phyloP scores from a whole-genome alignment of 345 rosid genomes.

The Psidium guajava region DNA sequence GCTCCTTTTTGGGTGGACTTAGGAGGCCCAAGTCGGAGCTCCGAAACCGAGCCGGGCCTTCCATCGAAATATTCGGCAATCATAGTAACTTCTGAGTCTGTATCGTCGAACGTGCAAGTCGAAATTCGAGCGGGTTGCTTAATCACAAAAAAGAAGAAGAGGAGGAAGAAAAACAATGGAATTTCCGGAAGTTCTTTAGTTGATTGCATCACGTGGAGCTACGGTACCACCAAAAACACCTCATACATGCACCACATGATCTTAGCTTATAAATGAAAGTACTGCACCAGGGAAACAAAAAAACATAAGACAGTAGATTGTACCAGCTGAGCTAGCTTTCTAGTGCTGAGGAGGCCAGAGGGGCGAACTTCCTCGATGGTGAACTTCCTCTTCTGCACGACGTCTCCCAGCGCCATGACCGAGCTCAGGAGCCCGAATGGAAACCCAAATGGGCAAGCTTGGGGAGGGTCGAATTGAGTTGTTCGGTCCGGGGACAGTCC shows the following conservation, averaged over 20 bases:
- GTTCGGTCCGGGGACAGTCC: conserved; percentile 17
- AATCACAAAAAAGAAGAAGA: no score
- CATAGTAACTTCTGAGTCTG: no score
- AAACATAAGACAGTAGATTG: not conserved
- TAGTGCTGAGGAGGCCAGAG: conserved; percentile 2
- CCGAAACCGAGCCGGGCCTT: no score
- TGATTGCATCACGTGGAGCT: not conserved
- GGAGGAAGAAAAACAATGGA: not conserved
- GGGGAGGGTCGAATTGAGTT: conserved; percentile 6
- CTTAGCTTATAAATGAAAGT: not conserved
- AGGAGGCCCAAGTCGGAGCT: no score
- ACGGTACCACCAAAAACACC: not conserved
- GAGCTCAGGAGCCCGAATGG: conserved; percentile 21
- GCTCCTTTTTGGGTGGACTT: no score
- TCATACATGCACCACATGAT: not conserved
- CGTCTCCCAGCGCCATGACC: not conserved
- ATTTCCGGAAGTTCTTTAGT: not conserved
- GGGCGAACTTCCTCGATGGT: conserved; percentile 7
- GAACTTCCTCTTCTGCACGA: conserved; percentile 11
- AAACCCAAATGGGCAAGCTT: conserved; percentile 41
- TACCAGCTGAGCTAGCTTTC: not conserved
- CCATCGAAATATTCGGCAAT: not conserved
- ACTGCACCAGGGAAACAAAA: not conserved
- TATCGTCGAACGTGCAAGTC: no score
- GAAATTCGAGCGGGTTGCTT: no score